A percentile compares a stretch with the other conserved stretches of the same genome.
Conservation (phyloP, 1,139 yeast genomes). For the Suhomyces maxii region DNA sequence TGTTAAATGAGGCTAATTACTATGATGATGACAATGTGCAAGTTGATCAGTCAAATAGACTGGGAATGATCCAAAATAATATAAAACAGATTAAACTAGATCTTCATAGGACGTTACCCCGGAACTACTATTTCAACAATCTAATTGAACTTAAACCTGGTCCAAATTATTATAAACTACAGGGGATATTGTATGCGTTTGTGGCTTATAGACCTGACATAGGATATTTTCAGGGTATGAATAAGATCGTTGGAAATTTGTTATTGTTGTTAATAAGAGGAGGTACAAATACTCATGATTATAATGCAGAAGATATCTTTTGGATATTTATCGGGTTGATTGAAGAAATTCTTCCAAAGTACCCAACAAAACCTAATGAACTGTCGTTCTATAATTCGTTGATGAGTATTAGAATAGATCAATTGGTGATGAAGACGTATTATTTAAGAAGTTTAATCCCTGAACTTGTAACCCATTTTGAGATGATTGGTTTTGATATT, state of each 20-base stretch:
- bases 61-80: slow-evolving; percentile 18
- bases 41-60: slow-evolving; percentile 1
- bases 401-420: slow-evolving; percentile 42
- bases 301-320: slow-evolving; percentile 54
- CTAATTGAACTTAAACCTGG: slow-evolving; percentile 47
- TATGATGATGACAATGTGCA: background rate
- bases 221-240: slow-evolving; percentile 68
- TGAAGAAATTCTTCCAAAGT: slow-evolving; percentile 53
- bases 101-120: slow-evolving; percentile 56
- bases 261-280: slow-evolving; percentile 32
- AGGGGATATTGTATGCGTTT: slow-evolving; percentile 53
- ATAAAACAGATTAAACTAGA: slow-evolving; percentile 57
- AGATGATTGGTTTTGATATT: slow-evolving; percentile 39
- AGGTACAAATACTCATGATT: slow-evolving; percentile 9
- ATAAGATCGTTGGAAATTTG: slow-evolving; percentile 56
- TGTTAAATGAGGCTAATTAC: slow-evolving; percentile 18
- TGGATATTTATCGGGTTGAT: slow-evolving; percentile 55
- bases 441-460: slow-evolving; percentile 37
- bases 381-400: slow-evolving; percentile 32
- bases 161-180: slow-evolving; percentile 50
- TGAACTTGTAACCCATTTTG: slow-evolving; percentile 38
- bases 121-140: slow-evolving; percentile 51
- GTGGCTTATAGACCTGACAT: slow-evolving; percentile 49
- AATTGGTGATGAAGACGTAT: slow-evolving; percentile 23
- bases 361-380: slow-evolving; percentile 14